phyloP scores from a whole-genome alignment of 139 green algal genomes.

The Volvox africanus region DNA sequence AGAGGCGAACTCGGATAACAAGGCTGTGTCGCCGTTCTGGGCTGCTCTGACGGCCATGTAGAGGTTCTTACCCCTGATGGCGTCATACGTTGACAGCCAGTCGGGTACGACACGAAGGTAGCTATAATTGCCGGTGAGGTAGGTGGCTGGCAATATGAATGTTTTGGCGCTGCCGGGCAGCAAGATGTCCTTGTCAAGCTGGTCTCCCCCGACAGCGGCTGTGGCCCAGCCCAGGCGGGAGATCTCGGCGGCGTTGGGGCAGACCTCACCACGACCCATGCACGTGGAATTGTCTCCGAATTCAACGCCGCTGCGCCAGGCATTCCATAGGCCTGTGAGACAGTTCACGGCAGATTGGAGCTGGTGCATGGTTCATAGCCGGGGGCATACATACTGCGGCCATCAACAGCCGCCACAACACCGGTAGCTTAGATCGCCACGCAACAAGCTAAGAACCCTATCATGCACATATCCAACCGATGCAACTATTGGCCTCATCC shows the following conservation, averaged over 20 bases:
- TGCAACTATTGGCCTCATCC: background rate
- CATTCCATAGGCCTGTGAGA: conserved; percentile 10
- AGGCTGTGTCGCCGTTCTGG: background rate
- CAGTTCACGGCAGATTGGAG: no score
- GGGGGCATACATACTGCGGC: no score
- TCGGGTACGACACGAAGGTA: background rate
- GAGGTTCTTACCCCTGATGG: background rate
- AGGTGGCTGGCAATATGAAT: conserved; percentile 24
- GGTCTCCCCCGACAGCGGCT: background rate
- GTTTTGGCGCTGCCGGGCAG: background rate
- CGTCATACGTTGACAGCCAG: background rate
- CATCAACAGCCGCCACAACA: no score
- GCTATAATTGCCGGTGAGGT: background rate
- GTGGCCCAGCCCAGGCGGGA: conserved; percentile 21
- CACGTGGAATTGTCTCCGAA: background rate
- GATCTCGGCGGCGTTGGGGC: conserved; percentile 19
- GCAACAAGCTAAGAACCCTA: background rate
- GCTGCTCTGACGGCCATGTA: conserved; percentile 2
- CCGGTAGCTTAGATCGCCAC: background rate
- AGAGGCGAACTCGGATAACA: background rate
- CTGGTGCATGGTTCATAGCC: no score
- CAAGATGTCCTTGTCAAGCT: background rate
- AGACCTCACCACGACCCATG: conserved; percentile 16
- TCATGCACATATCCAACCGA: background rate
- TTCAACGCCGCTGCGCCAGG: background rate